These are phyloP conservation scores for Aspergillus incahuasiensis DNA, from an alignment of 495 filamentous ascomycete genomes.

Conservation along the genomic window DNA sequence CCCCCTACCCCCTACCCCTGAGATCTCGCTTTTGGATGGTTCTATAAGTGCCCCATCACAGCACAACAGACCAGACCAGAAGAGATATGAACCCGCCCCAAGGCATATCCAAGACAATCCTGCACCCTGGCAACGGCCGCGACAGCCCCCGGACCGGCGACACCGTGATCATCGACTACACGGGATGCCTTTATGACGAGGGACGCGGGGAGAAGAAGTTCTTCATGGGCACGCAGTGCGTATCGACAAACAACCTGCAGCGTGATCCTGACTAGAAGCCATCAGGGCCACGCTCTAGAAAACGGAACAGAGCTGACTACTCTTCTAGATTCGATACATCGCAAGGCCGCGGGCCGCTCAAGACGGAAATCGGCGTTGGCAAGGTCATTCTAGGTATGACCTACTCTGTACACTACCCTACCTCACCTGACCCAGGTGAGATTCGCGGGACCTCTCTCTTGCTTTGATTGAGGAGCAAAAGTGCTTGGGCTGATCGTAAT, in stretches of 20 bases:
- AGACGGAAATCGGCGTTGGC: slow-evolving; percentile 6
- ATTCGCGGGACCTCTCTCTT: no score
- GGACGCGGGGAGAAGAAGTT: not conserved
- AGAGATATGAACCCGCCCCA: not conserved
- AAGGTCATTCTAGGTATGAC: not conserved
- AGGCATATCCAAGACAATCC: slow-evolving; percentile 1
- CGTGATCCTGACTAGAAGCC: no score
- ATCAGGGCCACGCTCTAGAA: no score
- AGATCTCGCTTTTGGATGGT: not conserved
- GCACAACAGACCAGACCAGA: not conserved
- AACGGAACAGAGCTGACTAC: no score
- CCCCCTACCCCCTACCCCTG: not conserved
- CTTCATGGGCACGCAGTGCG: slow-evolving; percentile 1
- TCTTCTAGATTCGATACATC: slow-evolving; percentile 6
- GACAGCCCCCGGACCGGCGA: not conserved
- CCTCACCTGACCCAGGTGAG: no score
- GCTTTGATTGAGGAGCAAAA: no score
- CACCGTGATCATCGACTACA: not conserved
- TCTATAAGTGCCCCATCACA: not conserved
- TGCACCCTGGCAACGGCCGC: not conserved
- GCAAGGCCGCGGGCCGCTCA: not conserved
- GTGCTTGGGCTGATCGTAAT: no score
- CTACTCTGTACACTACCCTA: no score
- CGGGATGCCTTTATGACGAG: not conserved
- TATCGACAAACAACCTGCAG: not conserved